Percentiles rank a stretch among this genome's conserved stretches.
Conservation (phyloP, 2,329 filamentous ascomycete species). For the Clarireedia paspali region DNA sequence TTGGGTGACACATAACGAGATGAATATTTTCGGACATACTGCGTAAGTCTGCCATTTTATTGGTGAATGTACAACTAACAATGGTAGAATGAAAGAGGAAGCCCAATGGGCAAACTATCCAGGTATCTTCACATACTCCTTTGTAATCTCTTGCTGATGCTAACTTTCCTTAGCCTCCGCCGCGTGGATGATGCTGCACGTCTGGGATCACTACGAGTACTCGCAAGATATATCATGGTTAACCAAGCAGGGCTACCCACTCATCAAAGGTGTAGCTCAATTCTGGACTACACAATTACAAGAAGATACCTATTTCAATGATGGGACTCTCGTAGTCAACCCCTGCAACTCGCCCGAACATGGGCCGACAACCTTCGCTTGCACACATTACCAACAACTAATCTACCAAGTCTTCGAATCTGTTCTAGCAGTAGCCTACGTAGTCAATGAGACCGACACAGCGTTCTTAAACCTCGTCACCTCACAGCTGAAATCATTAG, state of each 20-base stretch:
- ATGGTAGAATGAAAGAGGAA: constrained; percentile 35
- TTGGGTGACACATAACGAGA: constrained; percentile 48
- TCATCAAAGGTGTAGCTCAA: constrained; percentile 44
- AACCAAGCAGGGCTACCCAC: constrained; percentile 40
- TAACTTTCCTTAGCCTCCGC: constrained; percentile 29
- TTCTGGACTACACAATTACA: constrained; percentile 51
- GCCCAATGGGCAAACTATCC: constrained; percentile 36
- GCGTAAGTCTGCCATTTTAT: constrained; percentile 16
- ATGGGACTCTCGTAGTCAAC: constrained; percentile 46
- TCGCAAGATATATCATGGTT: constrained; percentile 41
- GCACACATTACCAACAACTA: constrained; percentile 46
- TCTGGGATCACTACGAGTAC: constrained; percentile 50
- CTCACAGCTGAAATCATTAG: constrained; percentile 37
- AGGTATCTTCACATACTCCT: constrained; percentile 13
- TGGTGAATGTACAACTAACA: not conserved
- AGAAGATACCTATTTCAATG: constrained; percentile 40
- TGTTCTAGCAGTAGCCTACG: not conserved
- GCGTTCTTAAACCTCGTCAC: constrained; percentile 32
- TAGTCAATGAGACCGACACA: constrained; percentile 21
- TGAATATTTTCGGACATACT: constrained; percentile 52
- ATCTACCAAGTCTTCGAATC: constrained; percentile 32
- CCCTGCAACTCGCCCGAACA: constrained; percentile 53
- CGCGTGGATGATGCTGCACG: constrained; percentile 54
- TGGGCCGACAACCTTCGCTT: constrained; percentile 45
- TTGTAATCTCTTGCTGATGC: not conserved